Evolutionary conservation across 179 eudicot genomes (phyloP).

Genomic region (Nepenthes alata): DNA sequence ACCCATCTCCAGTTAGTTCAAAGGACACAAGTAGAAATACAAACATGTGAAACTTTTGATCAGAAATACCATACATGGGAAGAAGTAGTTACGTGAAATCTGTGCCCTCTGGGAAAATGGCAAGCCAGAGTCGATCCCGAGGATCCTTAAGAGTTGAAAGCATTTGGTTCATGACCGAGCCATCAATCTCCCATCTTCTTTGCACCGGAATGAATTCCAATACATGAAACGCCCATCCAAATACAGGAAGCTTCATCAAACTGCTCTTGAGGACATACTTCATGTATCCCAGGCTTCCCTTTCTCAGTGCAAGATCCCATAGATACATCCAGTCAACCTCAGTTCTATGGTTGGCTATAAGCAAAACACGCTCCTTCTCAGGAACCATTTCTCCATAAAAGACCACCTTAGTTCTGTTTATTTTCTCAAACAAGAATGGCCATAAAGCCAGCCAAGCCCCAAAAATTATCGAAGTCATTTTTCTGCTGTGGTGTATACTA

Average conservation of each 20-base stretch:
- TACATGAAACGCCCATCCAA: conserved; percentile 89
- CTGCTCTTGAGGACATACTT: conserved; percentile 89
- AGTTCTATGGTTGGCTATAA: conserved; percentile 81
- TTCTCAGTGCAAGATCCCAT: conserved; percentile 83
- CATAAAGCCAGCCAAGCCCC: conserved; percentile 80
- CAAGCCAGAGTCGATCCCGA: conserved; percentile 74
- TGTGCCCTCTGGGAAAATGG: conserved; percentile 93
- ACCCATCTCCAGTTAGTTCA: no score
- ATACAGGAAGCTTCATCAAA: conserved; percentile 73
- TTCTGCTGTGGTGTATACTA: conserved; percentile 63
- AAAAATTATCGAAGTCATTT: conserved; percentile 35
- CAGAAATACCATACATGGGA: not conserved
- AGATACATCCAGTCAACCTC: conserved; percentile 98
- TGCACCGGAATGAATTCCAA: conserved; percentile 77
- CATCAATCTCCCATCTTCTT: conserved; percentile 85
- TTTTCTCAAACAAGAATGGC: conserved; percentile 87
- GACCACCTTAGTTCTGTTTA: conserved; percentile 59
- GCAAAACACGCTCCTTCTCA: conserved; percentile 46
- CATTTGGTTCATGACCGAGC: conserved; percentile 45
- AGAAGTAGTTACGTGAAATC: conserved; percentile 59
- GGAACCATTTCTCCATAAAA: conserved; percentile 78
- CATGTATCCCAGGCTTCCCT: conserved; percentile 61
- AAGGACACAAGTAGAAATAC: no score
- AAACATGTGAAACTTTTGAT: no score
- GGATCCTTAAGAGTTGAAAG: conserved; percentile 53